A percentile compares a stretch with the other conserved stretches of the same genome.
phyloP scores from a whole-genome alignment of 805 yeast genomes.

The Nakazawaea anatomiae region DNA sequence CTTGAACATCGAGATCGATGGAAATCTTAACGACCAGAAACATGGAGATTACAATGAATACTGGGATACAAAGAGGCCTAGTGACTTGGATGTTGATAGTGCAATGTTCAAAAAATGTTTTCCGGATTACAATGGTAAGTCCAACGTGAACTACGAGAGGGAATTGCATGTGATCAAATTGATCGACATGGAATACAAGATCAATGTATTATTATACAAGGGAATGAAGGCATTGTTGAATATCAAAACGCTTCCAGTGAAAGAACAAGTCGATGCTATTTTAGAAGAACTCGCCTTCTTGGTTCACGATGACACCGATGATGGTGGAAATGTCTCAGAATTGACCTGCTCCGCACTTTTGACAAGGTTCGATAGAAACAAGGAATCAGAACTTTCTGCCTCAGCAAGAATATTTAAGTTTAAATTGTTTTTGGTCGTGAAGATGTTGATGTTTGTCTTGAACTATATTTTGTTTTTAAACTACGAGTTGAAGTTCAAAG shows the following conservation, averaged over 20 bases:
- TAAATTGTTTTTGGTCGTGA: slow-evolving; percentile 27
- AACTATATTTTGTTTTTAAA: slow-evolving; percentile 39
- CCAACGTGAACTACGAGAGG: slow-evolving; percentile 15
- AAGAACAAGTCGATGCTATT: slow-evolving; percentile 21
- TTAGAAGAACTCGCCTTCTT: slow-evolving; percentile 18
- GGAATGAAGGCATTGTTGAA: slow-evolving; percentile 32
- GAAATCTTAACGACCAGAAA: slow-evolving; percentile 17
- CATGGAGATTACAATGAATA: slow-evolving; percentile 24
- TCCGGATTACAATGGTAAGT: slow-evolving; percentile 21
- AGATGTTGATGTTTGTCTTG: slow-evolving; percentile 43
- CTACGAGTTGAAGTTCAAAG: slow-evolving; percentile 28
- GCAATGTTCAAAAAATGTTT: slow-evolving; percentile 29
- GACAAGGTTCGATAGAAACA: slow-evolving; percentile 15
- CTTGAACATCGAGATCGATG: slow-evolving; percentile 28
- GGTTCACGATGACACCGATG: slow-evolving; percentile 8
- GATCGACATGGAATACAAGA: slow-evolving; percentile 38
- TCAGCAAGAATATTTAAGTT: slow-evolving; percentile 22
- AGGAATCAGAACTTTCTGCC: slow-evolving; percentile 7
- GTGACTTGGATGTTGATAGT: slow-evolving; percentile 25
- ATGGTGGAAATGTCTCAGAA: not conserved
- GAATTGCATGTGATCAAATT: slow-evolving; percentile 44
- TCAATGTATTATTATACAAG: slow-evolving; percentile 35
- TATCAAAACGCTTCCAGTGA: slow-evolving; percentile 29
- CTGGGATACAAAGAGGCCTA: slow-evolving; percentile 33
- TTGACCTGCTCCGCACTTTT: slow-evolving; percentile 14